Evolutionary conservation across 2,329 filamentous ascomycete species (phyloP).

Genomic region (Aspergillus clavatus): DNA sequence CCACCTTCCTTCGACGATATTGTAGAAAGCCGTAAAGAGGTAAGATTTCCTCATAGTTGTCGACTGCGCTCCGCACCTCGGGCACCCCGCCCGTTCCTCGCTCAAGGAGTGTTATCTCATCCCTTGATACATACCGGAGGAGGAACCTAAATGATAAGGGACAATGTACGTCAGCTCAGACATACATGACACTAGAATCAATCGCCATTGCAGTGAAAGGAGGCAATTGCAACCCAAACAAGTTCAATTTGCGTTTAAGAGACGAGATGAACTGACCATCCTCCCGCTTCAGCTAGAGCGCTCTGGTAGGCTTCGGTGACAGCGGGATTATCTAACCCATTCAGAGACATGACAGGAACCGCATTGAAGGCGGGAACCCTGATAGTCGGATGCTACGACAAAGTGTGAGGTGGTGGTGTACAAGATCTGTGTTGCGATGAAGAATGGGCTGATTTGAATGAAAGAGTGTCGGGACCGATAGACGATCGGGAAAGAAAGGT

Average conservation of each 20-base stretch:
- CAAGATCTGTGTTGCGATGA: not conserved
- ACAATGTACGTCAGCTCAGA: conserved; percentile 7
- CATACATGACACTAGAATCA: not conserved
- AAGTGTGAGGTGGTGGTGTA: not conserved
- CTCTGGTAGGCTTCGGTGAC: conserved; percentile 81
- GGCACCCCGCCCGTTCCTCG: conserved; percentile 75
- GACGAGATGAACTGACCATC: conserved; percentile 66
- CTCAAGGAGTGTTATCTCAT: conserved; percentile 75
- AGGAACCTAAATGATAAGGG: conserved; percentile 65
- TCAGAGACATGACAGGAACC: conserved; percentile 72
- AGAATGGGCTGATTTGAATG: not conserved
- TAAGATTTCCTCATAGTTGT: conserved; percentile 74
- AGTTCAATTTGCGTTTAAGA: too few relatives aligned
- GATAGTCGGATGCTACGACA: not conserved
- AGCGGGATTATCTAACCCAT: conserved; percentile 78
- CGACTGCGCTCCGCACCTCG: conserved; percentile 74
- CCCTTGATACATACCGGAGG: conserved; percentile 82
- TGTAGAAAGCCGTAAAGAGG: conserved; percentile 89
- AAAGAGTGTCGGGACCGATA: conserved; percentile 8
- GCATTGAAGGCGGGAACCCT: conserved; percentile 27
- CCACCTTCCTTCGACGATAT: conserved; percentile 81
- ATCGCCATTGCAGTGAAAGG: conserved; percentile 5
- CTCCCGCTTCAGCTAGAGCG: conserved; percentile 75
- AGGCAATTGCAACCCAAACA: conserved; percentile 6
- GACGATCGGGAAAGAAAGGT: too few relatives aligned